Percentiles rank a stretch among this genome's conserved stretches.
phyloP scores from a whole-genome alignment of 2,329 filamentous ascomycete genomes.

The Volutella citrinella region DNA sequence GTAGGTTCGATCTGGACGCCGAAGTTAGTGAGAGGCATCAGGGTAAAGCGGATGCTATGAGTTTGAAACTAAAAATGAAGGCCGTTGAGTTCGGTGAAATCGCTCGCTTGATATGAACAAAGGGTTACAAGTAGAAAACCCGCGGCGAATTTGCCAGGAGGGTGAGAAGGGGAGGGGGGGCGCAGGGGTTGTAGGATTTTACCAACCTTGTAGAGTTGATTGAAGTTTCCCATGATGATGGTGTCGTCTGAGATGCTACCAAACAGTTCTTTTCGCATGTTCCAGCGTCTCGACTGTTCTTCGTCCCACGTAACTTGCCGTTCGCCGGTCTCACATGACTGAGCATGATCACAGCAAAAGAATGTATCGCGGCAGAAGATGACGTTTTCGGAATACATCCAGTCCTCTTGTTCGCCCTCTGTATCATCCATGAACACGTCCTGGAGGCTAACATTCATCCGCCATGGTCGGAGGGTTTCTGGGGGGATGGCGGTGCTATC shows the following conservation, averaged over 20 bases:
- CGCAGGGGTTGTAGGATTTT: too few species aligned
- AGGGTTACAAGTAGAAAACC: too few species aligned
- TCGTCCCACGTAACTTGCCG: slow-evolving; percentile 73
- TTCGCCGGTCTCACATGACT: slow-evolving; percentile 76
- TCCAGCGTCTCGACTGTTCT: slow-evolving; percentile 79
- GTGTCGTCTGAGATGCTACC: slow-evolving; percentile 76
- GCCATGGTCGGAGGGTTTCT: slow-evolving; percentile 75
- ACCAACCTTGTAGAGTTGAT: slow-evolving; percentile 93
- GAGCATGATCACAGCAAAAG: slow-evolving; percentile 95
- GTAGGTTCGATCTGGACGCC: slow-evolving; percentile 98
- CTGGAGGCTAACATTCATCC: slow-evolving; percentile 70
- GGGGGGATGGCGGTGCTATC: slow-evolving; percentile 83
- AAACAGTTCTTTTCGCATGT: slow-evolving; percentile 90
- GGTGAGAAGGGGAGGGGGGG: too few species aligned
- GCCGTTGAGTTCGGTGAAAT: too few species aligned
- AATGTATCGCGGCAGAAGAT: slow-evolving; percentile 94
- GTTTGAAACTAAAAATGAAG: too few species aligned
- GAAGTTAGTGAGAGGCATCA: too few species aligned
- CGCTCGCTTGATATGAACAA: too few species aligned
- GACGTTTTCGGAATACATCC: slow-evolving; percentile 97
- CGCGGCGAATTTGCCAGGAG: too few species aligned
- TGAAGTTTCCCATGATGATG: slow-evolving; percentile 96
- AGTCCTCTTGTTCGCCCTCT: slow-evolving; percentile 68
- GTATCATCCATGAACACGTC: slow-evolving; percentile 67
- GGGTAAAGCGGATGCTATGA: too few species aligned